Conservation (phyloP, 164 flowering plant species). For the Warburgia ugandensis region DNA sequence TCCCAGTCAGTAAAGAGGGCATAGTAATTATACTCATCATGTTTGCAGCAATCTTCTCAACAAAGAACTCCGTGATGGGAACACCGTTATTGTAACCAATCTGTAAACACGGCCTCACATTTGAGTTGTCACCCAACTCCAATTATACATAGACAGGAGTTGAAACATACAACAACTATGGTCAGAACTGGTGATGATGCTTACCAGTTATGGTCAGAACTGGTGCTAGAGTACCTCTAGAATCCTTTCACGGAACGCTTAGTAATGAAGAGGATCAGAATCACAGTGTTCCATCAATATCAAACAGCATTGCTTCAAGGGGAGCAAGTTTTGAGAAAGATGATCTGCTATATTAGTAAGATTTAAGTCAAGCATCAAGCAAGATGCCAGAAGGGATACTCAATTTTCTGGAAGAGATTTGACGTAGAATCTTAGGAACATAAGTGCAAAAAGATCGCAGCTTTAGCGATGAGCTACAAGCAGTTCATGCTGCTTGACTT, state of each 20-base stretch:
- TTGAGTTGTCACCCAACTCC: not conserved
- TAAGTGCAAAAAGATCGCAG: not conserved
- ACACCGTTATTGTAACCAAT: slow-evolving; percentile 79
- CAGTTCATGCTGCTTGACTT: not conserved
- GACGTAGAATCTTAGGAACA: not conserved
- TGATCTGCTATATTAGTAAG: slow-evolving; percentile 28
- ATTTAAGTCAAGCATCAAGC: not conserved
- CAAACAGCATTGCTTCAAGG: slow-evolving; percentile 78
- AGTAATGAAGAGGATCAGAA: slow-evolving; percentile 83
- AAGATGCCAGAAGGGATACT: not conserved
- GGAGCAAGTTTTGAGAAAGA: slow-evolving; percentile 61
- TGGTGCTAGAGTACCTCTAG: slow-evolving; percentile 54
- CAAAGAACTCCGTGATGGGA: slow-evolving; percentile 69
- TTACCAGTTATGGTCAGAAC: too few species aligned
- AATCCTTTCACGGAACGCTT: slow-evolving; percentile 73
- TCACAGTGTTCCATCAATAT: slow-evolving; percentile 93
- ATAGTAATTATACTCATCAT: slow-evolving; percentile 49
- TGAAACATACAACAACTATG: not conserved
- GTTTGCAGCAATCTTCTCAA: slow-evolving; percentile 58
- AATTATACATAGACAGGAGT: not conserved
- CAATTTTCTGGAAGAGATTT: not conserved
- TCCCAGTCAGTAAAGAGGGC: slow-evolving; percentile 82
- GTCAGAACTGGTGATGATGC: too few species aligned
- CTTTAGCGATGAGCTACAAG: too few species aligned
- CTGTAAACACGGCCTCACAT: slow-evolving; percentile 26